These are phyloP conservation scores for Nigrospora oryzae DNA, from an alignment of 2,329 filamentous ascomycete genomes.

Conservation along the genomic window DNA sequence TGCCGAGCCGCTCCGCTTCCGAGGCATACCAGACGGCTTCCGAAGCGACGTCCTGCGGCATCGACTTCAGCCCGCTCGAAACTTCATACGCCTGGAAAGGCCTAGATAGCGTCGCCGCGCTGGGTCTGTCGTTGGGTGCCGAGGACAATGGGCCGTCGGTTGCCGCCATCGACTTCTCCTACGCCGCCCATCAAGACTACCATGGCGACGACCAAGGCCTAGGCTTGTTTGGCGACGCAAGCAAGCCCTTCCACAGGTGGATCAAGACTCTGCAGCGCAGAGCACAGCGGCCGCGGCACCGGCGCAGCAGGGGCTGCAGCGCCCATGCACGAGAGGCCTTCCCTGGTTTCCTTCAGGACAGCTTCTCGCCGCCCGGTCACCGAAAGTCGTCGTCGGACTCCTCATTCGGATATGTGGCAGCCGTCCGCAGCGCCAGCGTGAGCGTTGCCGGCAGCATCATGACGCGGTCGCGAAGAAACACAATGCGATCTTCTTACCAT, in stretches of 20 bases:
- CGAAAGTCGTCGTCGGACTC: slow-evolving; percentile 61
- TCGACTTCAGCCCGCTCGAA: slow-evolving; percentile 22
- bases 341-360: slow-evolving; percentile 21
- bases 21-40: slow-evolving; percentile 15
- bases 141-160: slow-evolving; percentile 12
- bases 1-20: slow-evolving; percentile 18
- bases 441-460: slow-evolving; percentile 68
- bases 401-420: slow-evolving; percentile 73
- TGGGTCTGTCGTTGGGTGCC: slow-evolving; percentile 26
- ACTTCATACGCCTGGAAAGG: slow-evolving; percentile 24
- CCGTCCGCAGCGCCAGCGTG: slow-evolving; percentile 71
- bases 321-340: slow-evolving; percentile 11
- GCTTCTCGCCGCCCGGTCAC: slow-evolving; percentile 25
- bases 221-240: neutral
- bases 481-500: slow-evolving; percentile 40
- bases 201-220: too few relatives aligned
- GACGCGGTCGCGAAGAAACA: slow-evolving; percentile 48
- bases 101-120: slow-evolving; percentile 30
- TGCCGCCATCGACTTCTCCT: too few relatives aligned
- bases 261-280: slow-evolving; percentile 60
- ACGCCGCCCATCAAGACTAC: too few relatives aligned
- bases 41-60: slow-evolving; percentile 19
- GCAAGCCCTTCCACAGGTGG: slow-evolving; percentile 60
- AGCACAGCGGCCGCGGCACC: slow-evolving; percentile 30
- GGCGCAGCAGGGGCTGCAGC: slow-evolving; percentile 7